These are phyloP conservation scores for Gaertneriomyces semiglobifer DNA, from an alignment of 192 early-diverging fungal species.

Conservation along the genomic window DNA sequence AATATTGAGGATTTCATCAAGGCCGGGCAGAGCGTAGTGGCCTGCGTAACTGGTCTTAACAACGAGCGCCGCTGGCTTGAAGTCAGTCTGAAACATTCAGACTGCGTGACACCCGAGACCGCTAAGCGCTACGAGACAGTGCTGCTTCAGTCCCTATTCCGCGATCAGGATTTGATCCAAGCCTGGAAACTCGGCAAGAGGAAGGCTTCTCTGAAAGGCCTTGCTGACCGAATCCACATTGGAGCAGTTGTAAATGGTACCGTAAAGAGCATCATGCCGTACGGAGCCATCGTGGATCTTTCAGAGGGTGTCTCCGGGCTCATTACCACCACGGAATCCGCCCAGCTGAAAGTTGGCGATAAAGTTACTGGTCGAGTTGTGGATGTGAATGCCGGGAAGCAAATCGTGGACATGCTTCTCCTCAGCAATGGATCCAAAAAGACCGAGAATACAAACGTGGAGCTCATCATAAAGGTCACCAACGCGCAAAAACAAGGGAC, in stretches of 20 bases:
- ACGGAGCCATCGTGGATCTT: conserved; percentile 53
- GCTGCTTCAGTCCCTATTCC: conserved; percentile 34
- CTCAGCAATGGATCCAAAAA: conserved; percentile 26
- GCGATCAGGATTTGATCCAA: conserved; percentile 25
- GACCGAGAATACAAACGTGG: conserved; percentile 7
- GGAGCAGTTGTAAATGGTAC: conserved; percentile 49
- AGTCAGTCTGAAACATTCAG: conserved; percentile 69
- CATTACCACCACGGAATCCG: conserved; percentile 47
- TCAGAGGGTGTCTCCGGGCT: conserved; percentile 52
- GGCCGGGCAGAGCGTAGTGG: conserved; percentile 69
- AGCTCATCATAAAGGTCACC: conserved; percentile 8
- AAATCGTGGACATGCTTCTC: conserved; percentile 56
- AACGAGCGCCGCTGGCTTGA: conserved; percentile 43
- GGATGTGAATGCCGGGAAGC: conserved; percentile 66
- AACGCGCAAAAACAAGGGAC: conserved; percentile 18
- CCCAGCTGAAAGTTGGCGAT: conserved; percentile 38
- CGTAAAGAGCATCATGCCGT: conserved; percentile 52
- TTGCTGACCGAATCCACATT: conserved; percentile 24
- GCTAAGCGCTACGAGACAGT: conserved; percentile 14
- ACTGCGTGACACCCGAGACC: background rate
- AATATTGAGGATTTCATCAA: conserved; percentile 50
- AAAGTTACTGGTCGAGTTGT: conserved; percentile 57
- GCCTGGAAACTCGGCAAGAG: background rate
- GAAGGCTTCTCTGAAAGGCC: conserved; percentile 6
- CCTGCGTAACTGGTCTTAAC: conserved; percentile 56